Percentiles rank a stretch among this genome's conserved stretches.
Conservation (phyloP, 345 rosid species). For the Lagerstroemia speciosa region DNA sequence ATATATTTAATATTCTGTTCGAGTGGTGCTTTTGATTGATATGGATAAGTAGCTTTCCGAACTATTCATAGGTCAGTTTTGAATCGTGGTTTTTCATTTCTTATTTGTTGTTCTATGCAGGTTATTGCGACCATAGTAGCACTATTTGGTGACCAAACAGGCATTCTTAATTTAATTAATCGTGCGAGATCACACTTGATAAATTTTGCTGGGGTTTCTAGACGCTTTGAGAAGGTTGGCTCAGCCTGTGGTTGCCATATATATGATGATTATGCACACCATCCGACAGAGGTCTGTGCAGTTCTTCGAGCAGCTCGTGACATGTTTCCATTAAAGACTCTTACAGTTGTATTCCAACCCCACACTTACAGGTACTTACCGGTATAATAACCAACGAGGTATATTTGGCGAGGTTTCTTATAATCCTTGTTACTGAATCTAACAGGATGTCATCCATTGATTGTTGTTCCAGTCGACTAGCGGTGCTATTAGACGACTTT, state of each 20-base stretch:
- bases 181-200: conserved; percentile 12
- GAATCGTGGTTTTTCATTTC: neutral
- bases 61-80: neutral
- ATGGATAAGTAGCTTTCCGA: neutral
- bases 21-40: neutral
- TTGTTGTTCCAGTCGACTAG: neutral
- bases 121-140: conserved; percentile 21
- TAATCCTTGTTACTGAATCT: neutral
- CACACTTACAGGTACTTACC: neutral
- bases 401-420: neutral
- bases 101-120: conserved; percentile 6
- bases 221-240: conserved; percentile 26
- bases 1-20: neutral
- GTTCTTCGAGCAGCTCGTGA: conserved; percentile 28
- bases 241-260: conserved; percentile 17
- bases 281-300: conserved; percentile 26
- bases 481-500: neutral
- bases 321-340: conserved; percentile 17
- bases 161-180: conserved; percentile 11
- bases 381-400: neutral
- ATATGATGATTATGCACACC: conserved; percentile 30
- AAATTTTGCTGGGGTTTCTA: conserved; percentile 21
- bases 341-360: conserved; percentile 7
- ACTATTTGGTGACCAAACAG: conserved; percentile 12
- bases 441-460: neutral